Evolutionary conservation across 164 flowering plant species (phyloP).

Genomic region (Aristolochia californica): DNA sequence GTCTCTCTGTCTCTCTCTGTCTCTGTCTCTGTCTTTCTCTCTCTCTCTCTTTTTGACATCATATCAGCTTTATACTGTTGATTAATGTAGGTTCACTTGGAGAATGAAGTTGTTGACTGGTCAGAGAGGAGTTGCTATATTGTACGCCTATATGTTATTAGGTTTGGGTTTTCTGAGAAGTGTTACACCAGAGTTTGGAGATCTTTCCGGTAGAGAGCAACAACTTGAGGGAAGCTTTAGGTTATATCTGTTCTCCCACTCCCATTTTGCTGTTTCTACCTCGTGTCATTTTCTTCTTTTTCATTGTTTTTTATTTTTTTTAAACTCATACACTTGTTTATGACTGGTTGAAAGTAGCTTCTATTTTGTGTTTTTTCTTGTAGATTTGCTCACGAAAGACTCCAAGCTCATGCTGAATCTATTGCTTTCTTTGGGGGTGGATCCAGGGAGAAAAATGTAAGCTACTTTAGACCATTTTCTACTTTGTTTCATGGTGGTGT

Average conservation of each 20-base stretch:
- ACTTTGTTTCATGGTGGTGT: slow-evolving; percentile 1
- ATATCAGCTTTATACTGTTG: not conserved
- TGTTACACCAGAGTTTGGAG: slow-evolving; percentile 95
- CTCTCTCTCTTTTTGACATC: too few species aligned
- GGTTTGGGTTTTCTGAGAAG: slow-evolving; percentile 88
- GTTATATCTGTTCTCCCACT: slow-evolving; percentile 26
- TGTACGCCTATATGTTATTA: slow-evolving; percentile 89
- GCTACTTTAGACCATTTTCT: slow-evolving; percentile 14
- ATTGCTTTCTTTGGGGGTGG: slow-evolving; percentile 99
- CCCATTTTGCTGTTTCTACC: not conserved
- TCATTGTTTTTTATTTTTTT: slow-evolving; percentile 1
- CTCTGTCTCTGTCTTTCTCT: not conserved
- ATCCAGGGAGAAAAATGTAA: slow-evolving; percentile 83
- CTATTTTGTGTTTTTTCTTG: not conserved
- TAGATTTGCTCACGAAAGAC: slow-evolving; percentile 94
- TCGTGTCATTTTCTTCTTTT: slow-evolving; percentile 3
- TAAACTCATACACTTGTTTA: too few species aligned
- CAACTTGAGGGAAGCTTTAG: slow-evolving; percentile 96
- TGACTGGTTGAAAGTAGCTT: not conserved
- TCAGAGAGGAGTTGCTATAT: slow-evolving; percentile 72
- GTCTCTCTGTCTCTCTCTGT: too few species aligned
- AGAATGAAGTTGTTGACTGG: slow-evolving; percentile 95
- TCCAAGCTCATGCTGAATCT: slow-evolving; percentile 95
- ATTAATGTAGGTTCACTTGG: slow-evolving; percentile 81
- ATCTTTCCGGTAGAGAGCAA: slow-evolving; percentile 73